A percentile compares a stretch with the other conserved stretches of the same genome.
These are phyloP conservation scores for Rubus idaeus DNA, from an alignment of 306 rosid species.

Conservation along the genomic window DNA sequence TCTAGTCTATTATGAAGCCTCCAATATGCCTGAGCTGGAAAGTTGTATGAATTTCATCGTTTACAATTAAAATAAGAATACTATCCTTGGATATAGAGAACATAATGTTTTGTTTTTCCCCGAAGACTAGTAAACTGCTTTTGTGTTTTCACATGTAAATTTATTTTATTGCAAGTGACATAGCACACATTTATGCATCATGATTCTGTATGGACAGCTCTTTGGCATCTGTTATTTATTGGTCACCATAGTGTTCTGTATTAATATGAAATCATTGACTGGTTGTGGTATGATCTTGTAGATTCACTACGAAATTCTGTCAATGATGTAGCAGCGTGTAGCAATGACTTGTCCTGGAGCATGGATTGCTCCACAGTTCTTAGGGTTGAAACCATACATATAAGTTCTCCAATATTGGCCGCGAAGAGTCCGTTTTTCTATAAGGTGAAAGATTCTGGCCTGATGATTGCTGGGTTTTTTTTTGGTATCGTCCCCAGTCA, in stretches of 20 bases:
- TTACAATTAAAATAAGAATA: background rate
- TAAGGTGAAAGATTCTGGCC: conserved; percentile 30
- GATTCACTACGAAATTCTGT: conserved; percentile 14
- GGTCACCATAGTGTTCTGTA: background rate
- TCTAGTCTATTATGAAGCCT: background rate
- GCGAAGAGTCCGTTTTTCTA: conserved; percentile 54
- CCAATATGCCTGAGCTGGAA: background rate
- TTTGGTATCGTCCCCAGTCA: background rate
- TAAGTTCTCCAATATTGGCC: conserved; percentile 56
- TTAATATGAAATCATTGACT: background rate
- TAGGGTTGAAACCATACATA: conserved; percentile 39
- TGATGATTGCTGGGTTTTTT: conserved; percentile 9
- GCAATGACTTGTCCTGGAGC: conserved; percentile 24
- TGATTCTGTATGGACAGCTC: background rate
- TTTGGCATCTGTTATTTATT: background rate
- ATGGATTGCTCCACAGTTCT: conserved; percentile 21
- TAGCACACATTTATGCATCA: background rate
- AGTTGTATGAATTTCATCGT: background rate
- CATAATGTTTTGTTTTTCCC: background rate
- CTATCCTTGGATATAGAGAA: background rate
- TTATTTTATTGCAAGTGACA: background rate
- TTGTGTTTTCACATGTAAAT: background rate
- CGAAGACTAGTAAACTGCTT: background rate
- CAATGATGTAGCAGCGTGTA: conserved; percentile 32
- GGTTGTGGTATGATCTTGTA: background rate